Conservation (phyloP, 768 basidiomycete genomes). For the Leccinellum rugosiceps region DNA sequence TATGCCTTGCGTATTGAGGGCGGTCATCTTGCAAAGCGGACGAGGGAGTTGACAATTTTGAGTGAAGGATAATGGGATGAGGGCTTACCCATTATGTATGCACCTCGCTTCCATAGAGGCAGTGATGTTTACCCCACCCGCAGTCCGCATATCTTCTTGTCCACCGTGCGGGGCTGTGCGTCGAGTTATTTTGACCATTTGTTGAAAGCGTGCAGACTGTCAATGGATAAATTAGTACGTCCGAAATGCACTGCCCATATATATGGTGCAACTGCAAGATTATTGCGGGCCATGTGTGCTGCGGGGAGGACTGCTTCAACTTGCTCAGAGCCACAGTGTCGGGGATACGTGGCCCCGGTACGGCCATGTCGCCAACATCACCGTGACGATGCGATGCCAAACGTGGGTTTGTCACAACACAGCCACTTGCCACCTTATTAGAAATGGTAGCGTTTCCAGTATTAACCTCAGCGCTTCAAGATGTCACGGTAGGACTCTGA, state of each 20-base stretch:
- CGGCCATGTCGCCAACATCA: not conserved
- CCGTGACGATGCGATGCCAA: no score
- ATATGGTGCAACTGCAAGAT: not conserved
- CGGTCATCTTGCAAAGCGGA: conserved; percentile 24
- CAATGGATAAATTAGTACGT: not conserved
- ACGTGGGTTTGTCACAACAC: no score
- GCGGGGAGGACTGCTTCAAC: not conserved
- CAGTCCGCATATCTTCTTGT: not conserved
- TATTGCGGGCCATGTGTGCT: not conserved
- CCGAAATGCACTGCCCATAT: not conserved
- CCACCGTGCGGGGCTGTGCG: conserved; percentile 14
- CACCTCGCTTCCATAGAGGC: conserved; percentile 12
- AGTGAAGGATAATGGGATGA: conserved; percentile 2
- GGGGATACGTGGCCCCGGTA: no score
- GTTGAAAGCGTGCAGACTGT: not conserved
- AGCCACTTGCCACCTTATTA: no score
- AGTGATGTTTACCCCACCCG: conserved; percentile 10
- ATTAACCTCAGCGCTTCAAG: no score
- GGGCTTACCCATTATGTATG: conserved; percentile 19
- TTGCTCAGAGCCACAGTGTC: not conserved
- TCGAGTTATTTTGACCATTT: not conserved
- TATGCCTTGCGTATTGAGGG: conserved; percentile 41
- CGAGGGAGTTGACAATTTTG: not conserved
- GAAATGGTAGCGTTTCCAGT: no score
- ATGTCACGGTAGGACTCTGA: no score